Percentiles rank a stretch among this genome's conserved stretches.
These are phyloP conservation scores for Alternaria ethzedia DNA, from an alignment of 2,329 filamentous ascomycete species.

Conservation along the genomic window DNA sequence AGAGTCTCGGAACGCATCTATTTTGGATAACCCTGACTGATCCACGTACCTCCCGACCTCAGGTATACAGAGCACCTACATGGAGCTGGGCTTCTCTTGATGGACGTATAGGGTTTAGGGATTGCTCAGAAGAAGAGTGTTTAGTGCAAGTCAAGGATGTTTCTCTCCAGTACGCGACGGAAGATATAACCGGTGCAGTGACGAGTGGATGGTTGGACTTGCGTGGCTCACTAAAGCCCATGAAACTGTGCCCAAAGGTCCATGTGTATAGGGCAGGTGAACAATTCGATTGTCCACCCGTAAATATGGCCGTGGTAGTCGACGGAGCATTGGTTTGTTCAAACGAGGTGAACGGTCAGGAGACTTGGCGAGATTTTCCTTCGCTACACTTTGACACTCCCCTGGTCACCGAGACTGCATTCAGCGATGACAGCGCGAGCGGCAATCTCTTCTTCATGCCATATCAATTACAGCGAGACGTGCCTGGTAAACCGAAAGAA, in stretches of 20 bases:
- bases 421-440: background rate
- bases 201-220: slow-evolving; percentile 11
- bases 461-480: background rate
- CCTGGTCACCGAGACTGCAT: background rate
- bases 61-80: slow-evolving; percentile 14
- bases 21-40: background rate
- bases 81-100: slow-evolving; percentile 24
- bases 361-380: background rate
- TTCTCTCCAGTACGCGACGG: slow-evolving; percentile 2
- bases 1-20: background rate
- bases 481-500: background rate
- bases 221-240: background rate
- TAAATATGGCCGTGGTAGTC: background rate
- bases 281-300: background rate
- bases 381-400: background rate
- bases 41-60: background rate
- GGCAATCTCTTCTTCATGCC: slow-evolving; percentile 1
- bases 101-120: background rate
- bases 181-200: slow-evolving; percentile 13
- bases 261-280: background rate
- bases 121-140: background rate
- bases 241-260: background rate
- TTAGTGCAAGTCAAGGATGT: slow-evolving; percentile 11
- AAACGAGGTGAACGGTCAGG: background rate
- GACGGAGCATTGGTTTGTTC: background rate